Evolutionary conservation across 2,329 filamentous ascomycete genomes (phyloP), one percentile per base, ranked within the genome.

Genomic region (Dactylellina drechsleri): DNA sequence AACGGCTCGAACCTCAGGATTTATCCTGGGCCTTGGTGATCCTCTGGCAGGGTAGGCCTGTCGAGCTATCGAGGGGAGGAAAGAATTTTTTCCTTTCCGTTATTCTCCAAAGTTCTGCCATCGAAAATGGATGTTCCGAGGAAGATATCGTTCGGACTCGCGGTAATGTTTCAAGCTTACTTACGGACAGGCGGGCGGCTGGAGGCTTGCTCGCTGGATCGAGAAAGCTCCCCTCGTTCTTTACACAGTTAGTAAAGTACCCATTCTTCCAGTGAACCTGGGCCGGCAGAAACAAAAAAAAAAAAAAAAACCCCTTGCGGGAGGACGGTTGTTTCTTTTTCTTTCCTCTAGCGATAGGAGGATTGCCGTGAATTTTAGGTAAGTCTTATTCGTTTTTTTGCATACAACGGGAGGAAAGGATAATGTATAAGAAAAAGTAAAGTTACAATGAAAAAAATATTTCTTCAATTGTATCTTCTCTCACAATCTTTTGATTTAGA

Each of bases 401-500:
- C 66, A 71, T 65, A 75, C 68, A 75, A 64, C 6, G 65, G 71
- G 64, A 68, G 71, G 64, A 68, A 67, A 74, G 45, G 49, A 31
- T 23, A 62, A 41, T 36, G 31, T 36, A 36, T 20, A 15, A 31
- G 40, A 53, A 75, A 75, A 75, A 75, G 43, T 62, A 68, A 68
- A 59, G 57, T 75, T 75, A 75, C 26, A 64, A 75, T 61, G 64
- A 67, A 74, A 67, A 73, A 61, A 36, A 10, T 59, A 65, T 66
- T 49, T 59, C 16, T 43, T 56, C 58, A 65, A 75, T 68, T 75
- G 71, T 75, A 75, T 67, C 58, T 64, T 54, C 50, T 65, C 59
- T 75, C 71, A 50, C 71, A 75, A 67, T 75, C 54, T 60, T 60
- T 62, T 70, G 57, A 40, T 53, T 31, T 43, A 47, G 66, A 70